Percentiles rank a stretch among this genome's conserved stretches.
Conservation (phyloP, 306 rosid species). For the Cotoneaster glaucophyllus region DNA sequence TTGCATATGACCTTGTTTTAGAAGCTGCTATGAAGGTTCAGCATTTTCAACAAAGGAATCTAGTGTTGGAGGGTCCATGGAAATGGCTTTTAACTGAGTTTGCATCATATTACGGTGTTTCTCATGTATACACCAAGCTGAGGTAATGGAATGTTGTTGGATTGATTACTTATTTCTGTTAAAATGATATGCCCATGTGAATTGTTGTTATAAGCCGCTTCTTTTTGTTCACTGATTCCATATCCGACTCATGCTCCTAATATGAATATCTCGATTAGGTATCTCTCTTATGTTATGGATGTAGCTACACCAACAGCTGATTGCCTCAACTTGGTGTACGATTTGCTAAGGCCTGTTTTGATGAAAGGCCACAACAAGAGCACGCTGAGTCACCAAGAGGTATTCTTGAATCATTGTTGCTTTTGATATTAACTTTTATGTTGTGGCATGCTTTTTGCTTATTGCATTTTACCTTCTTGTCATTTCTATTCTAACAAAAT, state of each 20-base stretch:
- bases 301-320: slow-evolving; percentile 98
- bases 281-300: slow-evolving; percentile 92
- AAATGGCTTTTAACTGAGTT: slow-evolving; percentile 93
- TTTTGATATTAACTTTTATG: not conserved
- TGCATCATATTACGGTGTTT: slow-evolving; percentile 89
- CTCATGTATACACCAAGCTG: slow-evolving; percentile 81
- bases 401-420: slow-evolving; percentile 8
- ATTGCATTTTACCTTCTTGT: not conserved
- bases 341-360: slow-evolving; percentile 66
- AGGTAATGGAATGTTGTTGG: slow-evolving; percentile 43
- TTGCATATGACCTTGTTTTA: slow-evolving; percentile 82
- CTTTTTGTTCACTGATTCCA: not conserved
- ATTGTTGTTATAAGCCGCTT: not conserved
- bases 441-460: slow-evolving; percentile 6
- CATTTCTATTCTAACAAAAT: slow-evolving; percentile 24
- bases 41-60: slow-evolving; percentile 80
- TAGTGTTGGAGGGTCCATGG: slow-evolving; percentile 81
- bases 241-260: slow-evolving; percentile 3
- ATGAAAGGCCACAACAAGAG: slow-evolving; percentile 76
- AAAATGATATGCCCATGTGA: slow-evolving; percentile 1
- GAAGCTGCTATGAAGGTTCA: slow-evolving; percentile 95
- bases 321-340: slow-evolving; percentile 74
- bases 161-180: slow-evolving; percentile 1
- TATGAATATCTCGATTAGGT: slow-evolving; percentile 37
- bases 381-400: slow-evolving; percentile 97